These are phyloP conservation scores for Coprinellus aureogranulatus DNA, from an alignment of 768 basidiomycete genomes.

Conservation along the genomic window DNA sequence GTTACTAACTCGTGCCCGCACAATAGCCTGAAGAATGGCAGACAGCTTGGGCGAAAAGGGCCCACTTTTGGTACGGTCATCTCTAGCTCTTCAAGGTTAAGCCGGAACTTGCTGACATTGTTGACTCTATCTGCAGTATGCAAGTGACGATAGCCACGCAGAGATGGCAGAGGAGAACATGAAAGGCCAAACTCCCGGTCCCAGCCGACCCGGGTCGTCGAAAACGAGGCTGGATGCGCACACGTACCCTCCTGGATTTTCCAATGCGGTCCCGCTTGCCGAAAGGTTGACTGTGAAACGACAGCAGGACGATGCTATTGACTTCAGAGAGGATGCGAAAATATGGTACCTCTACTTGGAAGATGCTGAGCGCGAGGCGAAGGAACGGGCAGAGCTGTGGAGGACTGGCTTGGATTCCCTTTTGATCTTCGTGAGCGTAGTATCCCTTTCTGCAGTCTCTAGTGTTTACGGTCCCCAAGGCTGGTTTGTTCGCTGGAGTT, in stretches of 20 bases:
- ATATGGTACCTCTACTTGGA: conserved; percentile 8
- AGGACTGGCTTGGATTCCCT: conserved; percentile 9
- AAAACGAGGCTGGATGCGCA: not conserved
- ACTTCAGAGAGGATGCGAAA: conserved; percentile 3
- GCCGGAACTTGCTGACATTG: no score
- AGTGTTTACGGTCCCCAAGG: conserved; percentile 11
- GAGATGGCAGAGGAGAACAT: not conserved
- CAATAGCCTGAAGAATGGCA: no score
- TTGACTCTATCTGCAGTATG: no score
- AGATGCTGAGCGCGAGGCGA: conserved; percentile 6
- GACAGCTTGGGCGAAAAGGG: no score
- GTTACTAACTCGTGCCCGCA: no score
- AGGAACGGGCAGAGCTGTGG: conserved; percentile 6
- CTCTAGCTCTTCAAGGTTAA: no score
- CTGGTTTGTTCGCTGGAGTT: conserved; percentile 23
- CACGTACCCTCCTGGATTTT: not conserved
- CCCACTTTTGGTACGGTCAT: no score
- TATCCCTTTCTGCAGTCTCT: not conserved
- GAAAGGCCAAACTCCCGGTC: not conserved
- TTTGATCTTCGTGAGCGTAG: conserved; percentile 5
- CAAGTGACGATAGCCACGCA: not conserved
- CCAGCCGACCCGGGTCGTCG: not conserved
- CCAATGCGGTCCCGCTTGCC: not conserved
- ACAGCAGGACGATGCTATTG: not conserved
- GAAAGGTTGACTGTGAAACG: not conserved